Conservation (phyloP, 202 grass and related monocot genomes). For the Schoenoplectus triqueter region DNA sequence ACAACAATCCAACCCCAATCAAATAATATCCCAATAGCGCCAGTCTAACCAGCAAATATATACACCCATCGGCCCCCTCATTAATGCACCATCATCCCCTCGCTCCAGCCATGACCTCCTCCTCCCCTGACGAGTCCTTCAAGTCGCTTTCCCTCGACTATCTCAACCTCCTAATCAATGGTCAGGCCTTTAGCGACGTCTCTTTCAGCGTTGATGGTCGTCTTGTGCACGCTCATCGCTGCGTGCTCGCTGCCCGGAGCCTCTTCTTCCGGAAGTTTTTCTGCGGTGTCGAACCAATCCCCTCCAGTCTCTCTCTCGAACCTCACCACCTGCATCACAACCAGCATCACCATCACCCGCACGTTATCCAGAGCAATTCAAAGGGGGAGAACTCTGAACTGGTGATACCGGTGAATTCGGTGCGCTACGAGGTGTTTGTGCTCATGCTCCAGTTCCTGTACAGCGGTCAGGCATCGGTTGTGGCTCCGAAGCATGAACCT, state of each 20-base stretch:
- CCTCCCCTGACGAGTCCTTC: slow-evolving; percentile 77
- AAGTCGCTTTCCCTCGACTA: slow-evolving; percentile 94
- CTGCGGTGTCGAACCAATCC: slow-evolving; percentile 69
- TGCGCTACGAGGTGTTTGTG: slow-evolving; percentile 94
- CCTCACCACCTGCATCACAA: slow-evolving; percentile 30
- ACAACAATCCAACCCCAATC: slow-evolving; percentile 27
- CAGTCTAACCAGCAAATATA: slow-evolving; percentile 1
- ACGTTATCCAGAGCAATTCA: background rate
- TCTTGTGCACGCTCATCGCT: slow-evolving; percentile 92
- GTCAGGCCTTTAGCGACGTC: slow-evolving; percentile 98
- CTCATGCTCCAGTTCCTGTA: slow-evolving; percentile 96
- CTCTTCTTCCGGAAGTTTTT: slow-evolving; percentile 97
- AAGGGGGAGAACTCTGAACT: slow-evolving; percentile 44
- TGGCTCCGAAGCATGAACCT: slow-evolving; percentile 89
- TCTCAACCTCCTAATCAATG: slow-evolving; percentile 98
- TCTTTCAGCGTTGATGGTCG: slow-evolving; percentile 94
- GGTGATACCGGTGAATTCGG: slow-evolving; percentile 90
- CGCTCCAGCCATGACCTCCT: slow-evolving; percentile 54
- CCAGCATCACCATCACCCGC: background rate
- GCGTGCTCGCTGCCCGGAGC: slow-evolving; percentile 86
- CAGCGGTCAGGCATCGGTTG: slow-evolving; percentile 90
- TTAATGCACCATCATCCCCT: background rate
- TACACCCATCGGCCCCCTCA: background rate
- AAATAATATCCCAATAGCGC: slow-evolving; percentile 1
- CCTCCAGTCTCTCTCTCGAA: slow-evolving; percentile 38